Base-by-base conservation (phyloP, 106 monocot genomes). In the Narthecium ossifragum region DNA sequence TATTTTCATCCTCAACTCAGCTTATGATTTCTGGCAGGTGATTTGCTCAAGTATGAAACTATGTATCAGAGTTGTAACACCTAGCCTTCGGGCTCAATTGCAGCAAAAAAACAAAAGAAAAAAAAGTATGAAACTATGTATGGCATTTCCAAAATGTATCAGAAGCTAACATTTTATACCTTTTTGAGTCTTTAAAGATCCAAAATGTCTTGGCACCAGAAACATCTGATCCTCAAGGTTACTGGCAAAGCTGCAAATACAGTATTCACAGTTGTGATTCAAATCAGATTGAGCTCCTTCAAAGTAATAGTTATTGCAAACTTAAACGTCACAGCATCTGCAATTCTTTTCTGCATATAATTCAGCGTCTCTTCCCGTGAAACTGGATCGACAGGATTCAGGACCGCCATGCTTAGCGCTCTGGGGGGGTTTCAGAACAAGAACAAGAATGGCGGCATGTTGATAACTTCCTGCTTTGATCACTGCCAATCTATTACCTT, bases 21-120 rank as follows among this genome's bases (percentile, higher is more conserved):
- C 84, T n/a, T 93, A 88, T 68, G 93, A 93, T 65, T 77, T 63
- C 60, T 94, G 93, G 93, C 93, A 89, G 89, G 93, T 87, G 37
- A 73, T 45, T 49, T 26, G 5, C 15, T 70, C 25, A 50, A 62
- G 27, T 38, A n/a, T 67, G n/a, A n/a, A n/a, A n/a, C n/a, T n/a
- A n/a, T n/a, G n/a, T n/a, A n/a, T n/a, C n/a, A n/a, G n/a, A n/a
- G n/a, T n/a, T n/a, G n/a, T n/a, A n/a, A n/a, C n/a, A n/a, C n/a
- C n/a, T n/a, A n/a, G n/a, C n/a, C n/a, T n/a, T n/a, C n/a, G n/a
- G n/a, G n/a, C n/a, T n/a, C n/a, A n/a, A n/a, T n/a, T n/a, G n/a
- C n/a, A n/a, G n/a, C n/a, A n/a, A n/a, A n/a, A n/a, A n/a, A n/a
- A n/a, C n/a, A n/a, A n/a, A n/a, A n/a, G n/a, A n/a, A n/a, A n/a